A percentile compares a stretch with the other conserved stretches of the same genome.
phyloP scores from a whole-genome alignment of 208 protist genomes.

The Crithidia brevicula region DNA sequence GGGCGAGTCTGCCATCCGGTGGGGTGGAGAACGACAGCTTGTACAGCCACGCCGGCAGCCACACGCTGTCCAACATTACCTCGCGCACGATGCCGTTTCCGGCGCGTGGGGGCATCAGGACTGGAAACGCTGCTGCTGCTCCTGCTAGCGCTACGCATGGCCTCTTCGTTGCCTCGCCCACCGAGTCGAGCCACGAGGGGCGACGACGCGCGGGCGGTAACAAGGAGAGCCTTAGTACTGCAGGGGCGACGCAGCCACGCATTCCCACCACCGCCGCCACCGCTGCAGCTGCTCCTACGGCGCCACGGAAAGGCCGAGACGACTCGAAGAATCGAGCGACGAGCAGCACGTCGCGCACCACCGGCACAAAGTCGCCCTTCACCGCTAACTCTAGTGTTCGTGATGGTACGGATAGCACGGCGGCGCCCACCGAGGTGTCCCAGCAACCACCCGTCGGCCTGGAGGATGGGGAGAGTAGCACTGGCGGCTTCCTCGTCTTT shows the following conservation, averaged over 20 bases:
- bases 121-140: background rate
- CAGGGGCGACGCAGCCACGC: background rate
- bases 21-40: slow-evolving; percentile 6
- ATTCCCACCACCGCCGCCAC: slow-evolving; percentile 3
- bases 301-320: background rate
- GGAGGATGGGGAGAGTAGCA: slow-evolving; percentile 28
- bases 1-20: background rate
- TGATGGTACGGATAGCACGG: slow-evolving; percentile 11
- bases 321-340: slow-evolving; percentile 5
- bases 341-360: background rate
- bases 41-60: slow-evolving; percentile 13
- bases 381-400: slow-evolving; percentile 2
- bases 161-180: slow-evolving; percentile 29
- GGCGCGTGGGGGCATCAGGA: background rate
- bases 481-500: slow-evolving; percentile 67
- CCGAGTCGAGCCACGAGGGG: slow-evolving; percentile 6
- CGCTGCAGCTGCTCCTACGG: background rate
- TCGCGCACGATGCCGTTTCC: slow-evolving; percentile 1
- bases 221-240: too few species aligned
- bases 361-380: background rate
- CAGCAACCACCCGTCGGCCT: slow-evolving; percentile 6
- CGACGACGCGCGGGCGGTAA: background rate
- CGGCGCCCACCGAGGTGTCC: slow-evolving; percentile 20
- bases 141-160: background rate
- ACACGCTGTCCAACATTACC: slow-evolving; percentile 7